phyloP scores from a whole-genome alignment of 2,329 filamentous ascomycete genomes.

The Colletotrichum filicis region DNA sequence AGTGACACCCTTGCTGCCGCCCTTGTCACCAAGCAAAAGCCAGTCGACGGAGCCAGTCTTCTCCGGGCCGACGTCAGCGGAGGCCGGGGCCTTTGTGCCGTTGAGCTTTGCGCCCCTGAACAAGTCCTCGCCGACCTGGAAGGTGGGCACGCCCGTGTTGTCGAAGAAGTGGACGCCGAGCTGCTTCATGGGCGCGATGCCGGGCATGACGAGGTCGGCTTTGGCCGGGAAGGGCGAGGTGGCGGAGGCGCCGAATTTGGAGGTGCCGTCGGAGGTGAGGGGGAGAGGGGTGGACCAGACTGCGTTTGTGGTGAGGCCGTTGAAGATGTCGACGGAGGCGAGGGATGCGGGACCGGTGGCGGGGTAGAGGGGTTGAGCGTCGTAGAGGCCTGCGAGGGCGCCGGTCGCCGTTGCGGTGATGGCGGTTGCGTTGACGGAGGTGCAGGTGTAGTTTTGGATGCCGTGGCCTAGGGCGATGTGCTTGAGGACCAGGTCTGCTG shows the following conservation, averaged over 20 bases:
- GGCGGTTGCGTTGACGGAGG: conserved; percentile 36
- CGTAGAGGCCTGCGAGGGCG: conserved; percentile 70
- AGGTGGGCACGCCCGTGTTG: conserved; percentile 63
- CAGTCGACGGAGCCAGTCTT: conserved; percentile 65
- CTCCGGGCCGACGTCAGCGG: conserved; percentile 57
- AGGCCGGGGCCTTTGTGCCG: conserved; percentile 61
- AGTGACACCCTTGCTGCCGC: conserved; percentile 49
- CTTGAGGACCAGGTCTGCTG: conserved; percentile 55
- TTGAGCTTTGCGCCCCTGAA: conserved; percentile 61
- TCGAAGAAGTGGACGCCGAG: conserved; percentile 78
- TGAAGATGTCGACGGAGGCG: conserved; percentile 47
- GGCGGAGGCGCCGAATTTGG: conserved; percentile 53
- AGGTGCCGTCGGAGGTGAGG: conserved; percentile 55
- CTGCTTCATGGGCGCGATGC: conserved; percentile 50
- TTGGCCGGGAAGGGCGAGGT: conserved; percentile 56
- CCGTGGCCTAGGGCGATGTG: conserved; percentile 72
- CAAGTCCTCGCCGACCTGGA: conserved; percentile 61
- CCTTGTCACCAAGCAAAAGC: conserved; percentile 59
- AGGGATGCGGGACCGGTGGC: conserved; percentile 52
- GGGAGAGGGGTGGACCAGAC: conserved; percentile 57
- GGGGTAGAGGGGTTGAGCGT: conserved; percentile 64
- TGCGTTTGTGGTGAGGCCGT: conserved; percentile 50
- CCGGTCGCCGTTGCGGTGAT: conserved; percentile 54
- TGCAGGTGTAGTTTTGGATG: conserved; percentile 77
- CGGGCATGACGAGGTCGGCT: conserved; percentile 50